A percentile compares a stretch with the other conserved stretches of the same genome.
These are phyloP conservation scores for Populus trichocarpa DNA, from an alignment of 441 rosid genomes.

Conservation along the genomic window DNA sequence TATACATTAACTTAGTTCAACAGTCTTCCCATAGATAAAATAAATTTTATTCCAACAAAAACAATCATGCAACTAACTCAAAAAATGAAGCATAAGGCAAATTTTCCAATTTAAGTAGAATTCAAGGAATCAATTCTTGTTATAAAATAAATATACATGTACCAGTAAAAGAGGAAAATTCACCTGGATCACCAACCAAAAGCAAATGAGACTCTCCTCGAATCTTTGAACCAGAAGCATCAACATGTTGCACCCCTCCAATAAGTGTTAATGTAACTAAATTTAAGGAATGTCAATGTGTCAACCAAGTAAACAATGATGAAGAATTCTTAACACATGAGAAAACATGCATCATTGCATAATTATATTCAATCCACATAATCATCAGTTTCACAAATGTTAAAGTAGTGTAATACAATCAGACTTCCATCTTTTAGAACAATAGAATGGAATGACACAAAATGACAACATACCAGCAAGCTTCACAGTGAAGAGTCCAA, in stretches of 20 bases:
- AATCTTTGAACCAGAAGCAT: constrained; percentile 91
- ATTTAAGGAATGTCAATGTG: constrained; percentile 9
- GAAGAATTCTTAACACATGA: background rate
- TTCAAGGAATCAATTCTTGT: background rate
- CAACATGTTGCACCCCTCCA: constrained; percentile 97
- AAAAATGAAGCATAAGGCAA: background rate
- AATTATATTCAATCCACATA: background rate
- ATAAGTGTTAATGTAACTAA: constrained; percentile 87
- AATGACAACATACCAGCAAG: constrained; percentile 63
- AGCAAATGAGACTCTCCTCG: constrained; percentile 98
- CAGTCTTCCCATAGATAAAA: background rate
- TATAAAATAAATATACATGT: background rate
- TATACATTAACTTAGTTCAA: background rate
- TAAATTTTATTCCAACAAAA: background rate
- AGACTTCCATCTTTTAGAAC: background rate
- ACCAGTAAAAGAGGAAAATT: background rate
- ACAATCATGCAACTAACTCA: background rate
- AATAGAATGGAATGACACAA: background rate
- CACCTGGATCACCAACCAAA: constrained; percentile 98
- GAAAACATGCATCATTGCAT: background rate
- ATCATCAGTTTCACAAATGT: background rate
- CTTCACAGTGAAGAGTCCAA: constrained; percentile 99
- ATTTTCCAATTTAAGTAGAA: constrained; percentile 1
- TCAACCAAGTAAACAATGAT: constrained; percentile 1
- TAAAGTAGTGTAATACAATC: background rate